Evolutionary conservation across 2,329 filamentous ascomycete species (phyloP), one percentile per base, ranked within the genome.

Genomic region (Elsinoe batatas): DNA sequence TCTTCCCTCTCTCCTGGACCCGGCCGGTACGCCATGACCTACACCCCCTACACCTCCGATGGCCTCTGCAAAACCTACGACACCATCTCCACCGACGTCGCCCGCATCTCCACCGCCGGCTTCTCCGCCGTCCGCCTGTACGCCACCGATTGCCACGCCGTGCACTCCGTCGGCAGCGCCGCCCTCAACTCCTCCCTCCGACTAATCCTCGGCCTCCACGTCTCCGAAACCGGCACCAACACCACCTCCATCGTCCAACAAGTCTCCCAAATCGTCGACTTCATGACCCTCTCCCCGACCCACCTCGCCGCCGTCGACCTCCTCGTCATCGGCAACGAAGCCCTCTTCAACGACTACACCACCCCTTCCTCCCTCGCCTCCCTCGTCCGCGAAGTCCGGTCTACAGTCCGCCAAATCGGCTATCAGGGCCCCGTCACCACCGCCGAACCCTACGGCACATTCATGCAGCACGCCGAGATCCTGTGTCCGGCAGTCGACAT

Each of bases 261-360:
- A 79, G 79, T 96, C 58, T 72, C 78, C 32, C 40, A 46, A n/a
- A 47, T 55, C 18, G 32, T 44, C 17, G 80, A 82, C 59, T 86
- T 96, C 70, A 76, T 81, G 71, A 64, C 70, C 58, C 95, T 89
- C 83, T 91, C 84, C 80, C 78, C 83, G 59, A 80, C 71, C 57
- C 70, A 86, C 69, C 95, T 85, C 83, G 77, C 81, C 58, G 69
- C 87, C 50, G 85, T 95, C 62, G 80, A 86, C 68, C 81, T 95
- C 64, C 76, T 95, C 61, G 85, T 93, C 32, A 80, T 95, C 62
- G 91, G 89, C 72, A 97, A 97, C 79, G 91, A 97, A 79, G 84
- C 87, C 63, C 75, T 95, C 70, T 87, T 88, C 78, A 83, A 86
- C 75, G 79, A 80, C 60, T 84, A 79, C 79, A 82, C 79, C 75